Evolutionary conservation across 805 yeast genomes (phyloP), one percentile per base, ranked within the genome.

Genomic region (Metschnikowia cerradonensis): DNA sequence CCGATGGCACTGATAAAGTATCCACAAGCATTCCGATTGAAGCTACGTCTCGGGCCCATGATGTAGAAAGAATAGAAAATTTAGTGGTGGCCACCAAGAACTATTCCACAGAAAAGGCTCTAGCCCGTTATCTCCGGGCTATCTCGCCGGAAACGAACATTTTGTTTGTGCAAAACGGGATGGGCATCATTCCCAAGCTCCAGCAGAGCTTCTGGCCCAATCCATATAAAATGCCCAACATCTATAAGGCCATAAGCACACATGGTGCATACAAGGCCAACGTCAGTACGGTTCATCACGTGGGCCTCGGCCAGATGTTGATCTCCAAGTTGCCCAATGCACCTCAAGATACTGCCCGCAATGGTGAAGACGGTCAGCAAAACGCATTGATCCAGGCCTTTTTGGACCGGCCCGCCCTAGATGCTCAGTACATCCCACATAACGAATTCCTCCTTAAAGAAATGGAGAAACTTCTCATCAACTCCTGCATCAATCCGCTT

Each of bases 51-150:
- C 58, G 60, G 39, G 61, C 71, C 48, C 39, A 45, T 8, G 48
- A 61, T 54, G 32, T 38, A 31, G 50, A 51, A 3, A 30, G 19
- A 13, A 81, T 87, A 41, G 72, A 74, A 15, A 79, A 84, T 58
- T 67, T 92, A 52, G 76, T 92, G 7, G 77, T 92, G 8, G 73
- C 95, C 8, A 90, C 96, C 4, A 92, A 92, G 66, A 82, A 95
- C 0, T 82, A 85, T 53, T 88, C 86, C 60, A 86, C 96, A 0
- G 68, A 75, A 20, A 64, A 66, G 3, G 95, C 97, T 0, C 52
- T 91, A 15, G 62, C 60, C 33, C 85, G 86, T 3, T 72, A 82
- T 47, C 53, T 81, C 19, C 73, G 77, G 1, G 68, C 68, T 49
- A 74, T 92, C 30, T 65, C 68, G 30, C 61, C 70, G 2, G 61